Percentiles rank a stretch among this genome's conserved stretches.
Evolutionary conservation across 768 basidiomycete species (phyloP).

Genomic region (Leccinellum rugosiceps): DNA sequence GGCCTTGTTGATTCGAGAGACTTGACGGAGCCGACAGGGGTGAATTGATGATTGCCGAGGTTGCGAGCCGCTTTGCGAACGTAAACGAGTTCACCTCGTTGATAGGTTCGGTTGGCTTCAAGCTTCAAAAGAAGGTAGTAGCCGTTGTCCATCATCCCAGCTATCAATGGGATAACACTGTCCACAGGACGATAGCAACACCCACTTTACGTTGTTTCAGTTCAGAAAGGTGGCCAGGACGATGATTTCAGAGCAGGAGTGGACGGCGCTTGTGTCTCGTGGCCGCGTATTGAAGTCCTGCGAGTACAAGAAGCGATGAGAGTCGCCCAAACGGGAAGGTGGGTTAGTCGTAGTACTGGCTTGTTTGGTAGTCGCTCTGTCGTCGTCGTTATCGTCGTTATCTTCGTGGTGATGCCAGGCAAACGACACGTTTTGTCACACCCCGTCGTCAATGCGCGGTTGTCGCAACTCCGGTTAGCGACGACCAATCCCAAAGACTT

Average conservation of each 20-base stretch:
- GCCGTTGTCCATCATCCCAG: neutral
- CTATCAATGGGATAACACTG: neutral
- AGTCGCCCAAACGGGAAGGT: neutral
- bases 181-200: conserved; percentile 71
- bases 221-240: conserved; percentile 61
- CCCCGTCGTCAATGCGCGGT: conserved; percentile 68
- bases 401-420: conserved; percentile 26
- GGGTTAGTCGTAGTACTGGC: neutral
- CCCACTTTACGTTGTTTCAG: conserved; percentile 82
- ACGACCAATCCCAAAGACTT: conserved; percentile 71
- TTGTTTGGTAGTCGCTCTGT: neutral
- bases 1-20: conserved; percentile 1
- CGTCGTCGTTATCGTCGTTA: neutral
- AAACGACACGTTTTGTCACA: conserved; percentile 59
- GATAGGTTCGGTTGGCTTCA: conserved; percentile 70
- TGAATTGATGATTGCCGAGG: conserved; percentile 84
- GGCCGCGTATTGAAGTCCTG: conserved; percentile 75
- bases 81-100: conserved; percentile 64
- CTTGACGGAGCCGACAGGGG: conserved; percentile 47
- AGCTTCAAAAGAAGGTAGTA: conserved; percentile 66
- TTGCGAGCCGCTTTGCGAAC: conserved; percentile 76
- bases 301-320: conserved; percentile 85
- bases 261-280: conserved; percentile 50
- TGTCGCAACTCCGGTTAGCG: conserved; percentile 65
- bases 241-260: conserved; percentile 53